Evolutionary conservation across 2,329 filamentous ascomycete species (phyloP).

Genomic region (Lachnellula subtilissima): DNA sequence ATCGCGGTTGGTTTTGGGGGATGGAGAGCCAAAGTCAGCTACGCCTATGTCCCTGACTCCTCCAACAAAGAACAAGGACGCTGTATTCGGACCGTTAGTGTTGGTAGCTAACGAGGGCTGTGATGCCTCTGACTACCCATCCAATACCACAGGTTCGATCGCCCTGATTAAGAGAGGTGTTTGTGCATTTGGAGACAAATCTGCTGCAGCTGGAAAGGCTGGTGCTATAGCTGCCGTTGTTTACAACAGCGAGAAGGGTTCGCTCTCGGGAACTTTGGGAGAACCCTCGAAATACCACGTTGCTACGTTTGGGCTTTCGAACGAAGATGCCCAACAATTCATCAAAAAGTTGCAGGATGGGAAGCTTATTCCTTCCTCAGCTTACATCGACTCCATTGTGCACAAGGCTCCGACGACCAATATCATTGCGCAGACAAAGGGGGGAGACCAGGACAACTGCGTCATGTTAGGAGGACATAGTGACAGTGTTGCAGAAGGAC

Average conservation of each 20-base stretch:
- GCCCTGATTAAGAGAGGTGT: conserved; percentile 66
- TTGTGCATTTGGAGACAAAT: conserved; percentile 70
- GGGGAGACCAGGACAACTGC: conserved; percentile 56
- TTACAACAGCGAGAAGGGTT: conserved; percentile 60
- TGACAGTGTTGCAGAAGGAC: conserved; percentile 56
- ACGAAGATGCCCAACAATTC: conserved; percentile 53
- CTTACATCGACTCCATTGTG: conserved; percentile 56
- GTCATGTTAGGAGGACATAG: conserved; percentile 61
- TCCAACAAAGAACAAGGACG: conserved; percentile 54
- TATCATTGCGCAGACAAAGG: conserved; percentile 55
- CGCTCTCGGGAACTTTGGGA: conserved; percentile 59
- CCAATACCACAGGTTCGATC: conserved; percentile 55
- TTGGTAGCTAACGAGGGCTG: conserved; percentile 61
- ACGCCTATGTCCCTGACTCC: conserved; percentile 62
- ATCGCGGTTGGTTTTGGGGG: conserved; percentile 52
- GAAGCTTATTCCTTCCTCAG: conserved; percentile 47
- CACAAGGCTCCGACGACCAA: conserved; percentile 40
- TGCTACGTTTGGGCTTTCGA: conserved; percentile 63
- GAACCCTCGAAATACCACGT: conserved; percentile 54
- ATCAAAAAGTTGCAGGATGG: conserved; percentile 49
- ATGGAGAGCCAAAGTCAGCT: conserved; percentile 46
- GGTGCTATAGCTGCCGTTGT: conserved; percentile 68
- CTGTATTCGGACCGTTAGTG: conserved; percentile 55
- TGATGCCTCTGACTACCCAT: conserved; percentile 56
- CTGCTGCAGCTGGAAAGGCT: conserved; percentile 59